phyloP scores from a whole-genome alignment of 2,329 filamentous ascomycete species.

The Neofusicoccum ribis region DNA sequence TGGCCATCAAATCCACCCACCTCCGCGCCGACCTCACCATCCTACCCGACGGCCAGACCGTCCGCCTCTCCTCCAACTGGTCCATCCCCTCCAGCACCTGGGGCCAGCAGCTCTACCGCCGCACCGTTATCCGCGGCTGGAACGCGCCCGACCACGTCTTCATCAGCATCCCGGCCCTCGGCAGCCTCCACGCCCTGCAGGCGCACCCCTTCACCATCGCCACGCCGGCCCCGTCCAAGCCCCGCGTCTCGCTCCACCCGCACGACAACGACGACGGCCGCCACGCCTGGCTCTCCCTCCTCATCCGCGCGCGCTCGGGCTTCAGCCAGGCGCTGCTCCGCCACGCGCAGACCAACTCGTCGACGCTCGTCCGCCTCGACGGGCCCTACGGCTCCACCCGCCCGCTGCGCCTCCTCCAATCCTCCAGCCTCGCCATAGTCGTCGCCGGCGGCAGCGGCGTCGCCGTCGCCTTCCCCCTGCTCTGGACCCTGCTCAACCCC shows the following conservation, averaged over 20 bases:
- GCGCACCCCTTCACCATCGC: slow-evolving; percentile 69
- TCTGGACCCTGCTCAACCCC: slow-evolving; percentile 51
- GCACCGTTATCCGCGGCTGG: slow-evolving; percentile 55
- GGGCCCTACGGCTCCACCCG: slow-evolving; percentile 64
- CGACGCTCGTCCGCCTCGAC: slow-evolving; percentile 56
- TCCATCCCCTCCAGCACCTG: slow-evolving; percentile 26
- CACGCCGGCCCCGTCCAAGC: slow-evolving; percentile 52
- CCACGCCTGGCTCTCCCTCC: slow-evolving; percentile 57
- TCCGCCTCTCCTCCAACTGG: slow-evolving; percentile 52
- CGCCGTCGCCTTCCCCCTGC: slow-evolving; percentile 62
- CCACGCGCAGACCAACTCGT: slow-evolving; percentile 49
- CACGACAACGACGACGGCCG: slow-evolving; percentile 23
- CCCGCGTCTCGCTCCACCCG: not conserved
- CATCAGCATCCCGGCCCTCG: slow-evolving; percentile 58
- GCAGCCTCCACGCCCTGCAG: slow-evolving; percentile 55
- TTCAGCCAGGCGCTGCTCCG: slow-evolving; percentile 59
- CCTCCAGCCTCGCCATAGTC: slow-evolving; percentile 53
- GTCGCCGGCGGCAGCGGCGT: slow-evolving; percentile 66
- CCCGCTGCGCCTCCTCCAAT: slow-evolving; percentile 55
- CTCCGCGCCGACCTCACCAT: slow-evolving; percentile 54
- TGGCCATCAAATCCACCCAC: slow-evolving; percentile 53
- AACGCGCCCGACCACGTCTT: slow-evolving; percentile 64
- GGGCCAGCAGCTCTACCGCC: slow-evolving; percentile 23
- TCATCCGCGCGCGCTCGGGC: slow-evolving; percentile 61
- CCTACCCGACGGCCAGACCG: slow-evolving; percentile 58